Evolutionary conservation across 495 filamentous ascomycete genomes (phyloP), one percentile per base, ranked within the genome.

Genomic region (Aspergillus ellipticus): DNA sequence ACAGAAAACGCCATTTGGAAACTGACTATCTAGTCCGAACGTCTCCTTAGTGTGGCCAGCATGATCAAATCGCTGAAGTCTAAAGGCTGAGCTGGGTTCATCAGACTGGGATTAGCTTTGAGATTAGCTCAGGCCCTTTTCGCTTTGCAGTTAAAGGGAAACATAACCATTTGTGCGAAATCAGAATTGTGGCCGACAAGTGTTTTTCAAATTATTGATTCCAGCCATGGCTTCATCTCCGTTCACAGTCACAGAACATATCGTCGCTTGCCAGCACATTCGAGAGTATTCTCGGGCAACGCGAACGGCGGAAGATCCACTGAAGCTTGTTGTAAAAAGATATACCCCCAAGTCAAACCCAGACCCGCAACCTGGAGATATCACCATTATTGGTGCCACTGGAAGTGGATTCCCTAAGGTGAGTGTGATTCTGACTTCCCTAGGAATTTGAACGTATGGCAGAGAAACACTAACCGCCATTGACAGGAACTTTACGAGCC

Each of bases 401-500:
- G 51, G 42, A 10, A 35, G 37, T 8, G 56, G 45, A 24, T 39
- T 51, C 21, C 56, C 56, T 3, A 64, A 60, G 54, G 61, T 64
- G 24, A n/a, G 56, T 3, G 4, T 19, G 2, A 8, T 8, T 28
- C 6, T 45, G 11, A 13, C 6, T 19, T 11, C 11, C 19, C 20
- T 24, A 24, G 35, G 6, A n/a, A 39, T 11, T 15, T 13, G 11
- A 41, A 9, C 0, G n/a, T 6, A 41, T n/a, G n/a, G n/a, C n/a
- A n/a, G n/a, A n/a, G n/a, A n/a, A n/a, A n/a, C n/a, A n/a, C n/a
- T n/a, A n/a, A n/a, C n/a, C n/a, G 19, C 13, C 2, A 3, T 41
- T 33, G 24, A 45, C 51, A 87, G 81, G 88, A 86, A 69, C 71
- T 89, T 6, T 92, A 90, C 66, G 89, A 92, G 63, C 85, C 88